phyloP scores from a whole-genome alignment of 164 flowering plant genomes.

The Echeveria elegans region DNA sequence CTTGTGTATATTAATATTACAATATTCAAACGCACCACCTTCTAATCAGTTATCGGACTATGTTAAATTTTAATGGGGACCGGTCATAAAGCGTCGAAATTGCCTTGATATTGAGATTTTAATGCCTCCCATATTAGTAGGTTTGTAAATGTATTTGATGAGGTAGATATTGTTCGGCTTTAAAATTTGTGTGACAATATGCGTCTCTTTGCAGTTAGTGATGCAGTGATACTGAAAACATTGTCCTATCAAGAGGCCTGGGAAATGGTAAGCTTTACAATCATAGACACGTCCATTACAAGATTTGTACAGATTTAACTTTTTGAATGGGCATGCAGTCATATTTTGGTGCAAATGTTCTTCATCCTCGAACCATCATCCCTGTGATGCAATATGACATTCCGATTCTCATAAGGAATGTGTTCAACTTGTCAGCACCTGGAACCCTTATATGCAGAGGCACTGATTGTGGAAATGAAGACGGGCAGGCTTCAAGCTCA shows the following conservation, averaged over 20 bases:
- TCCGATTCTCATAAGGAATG: conserved; percentile 90
- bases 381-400: conserved; percentile 91
- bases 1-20: no score
- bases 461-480: conserved; percentile 32
- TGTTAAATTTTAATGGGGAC: no score
- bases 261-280: neutral
- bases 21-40: no score
- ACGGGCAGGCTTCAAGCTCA: conserved; percentile 33
- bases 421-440: conserved; percentile 80
- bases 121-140: neutral
- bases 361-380: conserved; percentile 95
- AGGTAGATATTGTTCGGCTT: neutral
- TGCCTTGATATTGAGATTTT: neutral
- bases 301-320: neutral
- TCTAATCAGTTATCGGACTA: no score
- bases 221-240: conserved; percentile 10
- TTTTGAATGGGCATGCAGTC: conserved; percentile 1
- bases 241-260: neutral
- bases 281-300: neutral
- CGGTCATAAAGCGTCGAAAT: no score
- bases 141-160: neutral
- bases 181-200: neutral
- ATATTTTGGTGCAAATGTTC: conserved; percentile 85
- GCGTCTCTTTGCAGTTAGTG: conserved; percentile 1
- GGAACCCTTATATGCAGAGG: conserved; percentile 81